Evolutionary conservation across 345 rosid genomes (phyloP).

Genomic region (Bruguiera parviflora): DNA sequence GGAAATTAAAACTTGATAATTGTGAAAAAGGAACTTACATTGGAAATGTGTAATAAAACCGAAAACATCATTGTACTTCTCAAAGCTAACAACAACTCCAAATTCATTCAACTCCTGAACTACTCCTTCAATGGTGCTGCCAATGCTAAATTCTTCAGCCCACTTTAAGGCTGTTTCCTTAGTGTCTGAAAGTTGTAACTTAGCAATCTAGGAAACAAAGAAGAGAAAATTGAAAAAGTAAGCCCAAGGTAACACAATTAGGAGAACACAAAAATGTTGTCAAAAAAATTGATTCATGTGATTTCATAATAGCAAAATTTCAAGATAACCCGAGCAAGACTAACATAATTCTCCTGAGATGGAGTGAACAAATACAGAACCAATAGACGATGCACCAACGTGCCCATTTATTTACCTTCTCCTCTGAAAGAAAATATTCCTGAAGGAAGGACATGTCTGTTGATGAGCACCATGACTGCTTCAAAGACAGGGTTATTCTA

Average conservation of each 20-base stretch:
- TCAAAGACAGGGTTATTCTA: slow-evolving; percentile 75
- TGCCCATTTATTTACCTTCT: slow-evolving; percentile 51
- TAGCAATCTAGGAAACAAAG: slow-evolving; percentile 53
- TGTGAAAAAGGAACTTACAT: slow-evolving; percentile 43
- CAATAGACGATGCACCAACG: too few relatives aligned
- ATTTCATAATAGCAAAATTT: too few relatives aligned
- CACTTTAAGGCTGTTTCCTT: slow-evolving; percentile 50
- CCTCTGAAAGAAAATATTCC: slow-evolving; percentile 66
- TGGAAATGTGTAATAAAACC: slow-evolving; percentile 84
- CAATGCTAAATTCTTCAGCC: slow-evolving; percentile 71
- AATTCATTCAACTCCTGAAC: slow-evolving; percentile 68
- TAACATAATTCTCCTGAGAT: too few relatives aligned
- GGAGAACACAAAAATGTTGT: neutral
- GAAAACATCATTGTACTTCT: slow-evolving; percentile 49
- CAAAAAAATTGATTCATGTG: neutral
- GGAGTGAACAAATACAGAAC: too few relatives aligned
- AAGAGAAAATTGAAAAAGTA: neutral
- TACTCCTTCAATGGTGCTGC: slow-evolving; percentile 65
- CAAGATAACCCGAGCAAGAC: too few relatives aligned
- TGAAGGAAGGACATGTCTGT: slow-evolving; percentile 74
- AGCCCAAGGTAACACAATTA: neutral
- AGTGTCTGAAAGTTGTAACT: slow-evolving; percentile 51
- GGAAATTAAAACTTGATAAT: slow-evolving; percentile 3
- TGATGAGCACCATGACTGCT: slow-evolving; percentile 84
- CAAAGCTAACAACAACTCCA: slow-evolving; percentile 78